Conservation (phyloP, 139 green algal species). For the Picocystis salinarum region DNA sequence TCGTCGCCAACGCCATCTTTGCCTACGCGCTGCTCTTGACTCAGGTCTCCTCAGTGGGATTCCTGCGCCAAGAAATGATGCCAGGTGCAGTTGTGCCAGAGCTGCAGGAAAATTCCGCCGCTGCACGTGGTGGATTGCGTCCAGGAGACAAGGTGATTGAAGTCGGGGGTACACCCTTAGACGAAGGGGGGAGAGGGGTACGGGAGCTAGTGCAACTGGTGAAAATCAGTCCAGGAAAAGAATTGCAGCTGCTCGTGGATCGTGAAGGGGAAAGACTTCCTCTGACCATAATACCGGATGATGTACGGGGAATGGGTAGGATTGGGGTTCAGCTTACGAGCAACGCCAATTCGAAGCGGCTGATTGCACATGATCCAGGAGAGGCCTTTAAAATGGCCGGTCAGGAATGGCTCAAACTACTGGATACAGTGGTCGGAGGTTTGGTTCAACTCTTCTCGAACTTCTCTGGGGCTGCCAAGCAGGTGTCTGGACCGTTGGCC, state of each 20-base stretch:
- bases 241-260: too few relatives aligned
- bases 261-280: too few relatives aligned
- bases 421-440: neutral
- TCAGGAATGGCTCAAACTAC: neutral
- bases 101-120: slow-evolving; percentile 15
- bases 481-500: slow-evolving; percentile 76
- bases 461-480: slow-evolving; percentile 12
- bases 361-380: slow-evolving; percentile 4
- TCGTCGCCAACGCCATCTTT: slow-evolving; percentile 83
- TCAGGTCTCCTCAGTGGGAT: slow-evolving; percentile 53
- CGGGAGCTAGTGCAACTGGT: too few relatives aligned
- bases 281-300: too few relatives aligned
- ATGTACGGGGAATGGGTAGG: slow-evolving; percentile 46
- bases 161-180: too few relatives aligned
- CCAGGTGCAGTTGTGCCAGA: slow-evolving; percentile 9
- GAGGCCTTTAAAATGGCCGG: slow-evolving; percentile 11
- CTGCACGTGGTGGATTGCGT: too few relatives aligned
- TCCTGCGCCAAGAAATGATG: neutral
- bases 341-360: slow-evolving; percentile 38
- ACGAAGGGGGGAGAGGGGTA: too few relatives aligned
- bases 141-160: too few relatives aligned
- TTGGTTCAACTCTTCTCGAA: too few relatives aligned
- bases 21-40: slow-evolving; percentile 60
- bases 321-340: slow-evolving; percentile 71
- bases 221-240: too few relatives aligned